Evolutionary conservation across 768 basidiomycete genomes (phyloP).

Genomic region (Inosperma sp.): DNA sequence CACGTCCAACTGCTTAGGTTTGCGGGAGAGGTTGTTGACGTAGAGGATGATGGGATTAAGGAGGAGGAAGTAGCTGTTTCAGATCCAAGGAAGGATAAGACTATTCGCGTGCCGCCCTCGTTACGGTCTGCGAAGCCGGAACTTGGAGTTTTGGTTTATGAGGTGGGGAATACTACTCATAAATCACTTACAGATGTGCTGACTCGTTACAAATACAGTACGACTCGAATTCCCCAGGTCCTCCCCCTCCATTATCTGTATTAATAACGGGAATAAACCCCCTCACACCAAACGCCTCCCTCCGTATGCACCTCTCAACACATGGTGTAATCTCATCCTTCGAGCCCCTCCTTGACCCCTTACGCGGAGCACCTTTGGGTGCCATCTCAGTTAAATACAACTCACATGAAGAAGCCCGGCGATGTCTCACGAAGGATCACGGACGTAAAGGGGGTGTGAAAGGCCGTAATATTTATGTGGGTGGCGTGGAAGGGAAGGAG

Average conservation of each 20-base stretch:
- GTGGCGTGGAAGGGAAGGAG: conserved; percentile 24
- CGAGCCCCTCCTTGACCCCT: conserved; percentile 73
- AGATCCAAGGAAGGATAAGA: conserved; percentile 55
- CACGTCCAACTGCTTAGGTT: conserved; percentile 52
- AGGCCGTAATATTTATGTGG: conserved; percentile 23
- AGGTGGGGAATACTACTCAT: conserved; percentile 46
- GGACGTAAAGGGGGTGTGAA: conserved; percentile 51
- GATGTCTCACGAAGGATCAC: conserved; percentile 62
- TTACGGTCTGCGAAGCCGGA: conserved; percentile 25
- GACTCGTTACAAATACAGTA: conserved; percentile 43
- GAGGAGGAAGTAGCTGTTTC: conserved; percentile 36
- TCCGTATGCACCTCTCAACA: conserved; percentile 59
- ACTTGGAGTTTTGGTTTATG: conserved; percentile 48
- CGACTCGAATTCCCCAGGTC: conserved; percentile 65
- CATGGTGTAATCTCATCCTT: conserved; percentile 63
- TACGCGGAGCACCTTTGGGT: conserved; percentile 79
- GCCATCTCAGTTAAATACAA: conserved; percentile 70
- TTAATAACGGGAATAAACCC: conserved; percentile 69
- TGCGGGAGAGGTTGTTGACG: conserved; percentile 51
- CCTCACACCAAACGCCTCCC: conserved; percentile 59
- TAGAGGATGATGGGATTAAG: conserved; percentile 27
- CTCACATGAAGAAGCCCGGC: conserved; percentile 61
- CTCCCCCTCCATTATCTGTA: conserved; percentile 71
- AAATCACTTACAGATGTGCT: neutral
- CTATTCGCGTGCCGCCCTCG: conserved; percentile 21